phyloP scores from a whole-genome alignment of 164 flowering plant genomes.

The Houttuynia cordata region DNA sequence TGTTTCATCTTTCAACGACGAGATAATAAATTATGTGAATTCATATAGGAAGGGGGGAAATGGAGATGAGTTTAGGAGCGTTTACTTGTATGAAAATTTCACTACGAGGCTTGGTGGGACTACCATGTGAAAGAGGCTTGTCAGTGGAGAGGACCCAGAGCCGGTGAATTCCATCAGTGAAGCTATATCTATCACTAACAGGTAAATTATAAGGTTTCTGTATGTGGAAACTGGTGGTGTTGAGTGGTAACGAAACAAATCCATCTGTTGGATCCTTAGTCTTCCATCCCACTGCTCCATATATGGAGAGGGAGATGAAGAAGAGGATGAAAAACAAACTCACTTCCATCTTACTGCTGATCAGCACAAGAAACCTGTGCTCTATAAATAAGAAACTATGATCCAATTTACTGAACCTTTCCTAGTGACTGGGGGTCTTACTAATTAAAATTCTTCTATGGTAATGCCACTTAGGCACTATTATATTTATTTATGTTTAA shows the following conservation, averaged over 20 bases:
- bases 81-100: conserved; percentile 14
- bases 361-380: neutral
- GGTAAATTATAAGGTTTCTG: conserved; percentile 15
- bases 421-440: no score
- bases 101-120: conserved; percentile 18
- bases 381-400: neutral
- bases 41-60: neutral
- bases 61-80: neutral
- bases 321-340: neutral
- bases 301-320: neutral
- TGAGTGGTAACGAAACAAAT: conserved; percentile 3
- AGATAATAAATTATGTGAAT: no score
- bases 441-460: no score
- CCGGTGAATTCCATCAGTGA: conserved; percentile 19
- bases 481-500: no score
- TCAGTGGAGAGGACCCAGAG: conserved; percentile 25
- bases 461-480: no score
- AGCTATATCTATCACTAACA: conserved; percentile 7
- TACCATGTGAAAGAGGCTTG: conserved; percentile 15
- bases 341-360: neutral
- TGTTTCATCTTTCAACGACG: no score
- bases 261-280: conserved; percentile 7
- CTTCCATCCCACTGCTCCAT: neutral
- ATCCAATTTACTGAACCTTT: no score
- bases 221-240: conserved; percentile 1